Evolutionary conservation across 192 early-diverging fungal genomes (phyloP), one percentile per base, ranked within the genome.

Genomic region (Coemansia sp.): DNA sequence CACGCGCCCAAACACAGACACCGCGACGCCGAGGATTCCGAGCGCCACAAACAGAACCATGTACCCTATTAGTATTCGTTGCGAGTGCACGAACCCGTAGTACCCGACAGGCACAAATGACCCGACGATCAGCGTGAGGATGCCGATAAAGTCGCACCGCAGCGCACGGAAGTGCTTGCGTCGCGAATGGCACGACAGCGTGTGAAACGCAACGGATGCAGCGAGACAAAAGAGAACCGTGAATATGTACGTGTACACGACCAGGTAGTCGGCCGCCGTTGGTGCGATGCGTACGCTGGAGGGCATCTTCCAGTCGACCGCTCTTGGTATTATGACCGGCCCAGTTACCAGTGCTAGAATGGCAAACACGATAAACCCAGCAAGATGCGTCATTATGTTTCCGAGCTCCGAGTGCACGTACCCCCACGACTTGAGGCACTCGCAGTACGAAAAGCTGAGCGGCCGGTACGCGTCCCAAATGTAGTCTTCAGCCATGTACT

Each of bases 361-460:
- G 28, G 86, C 46, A 71, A 95, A 88, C 1, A 76, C 45, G 4
- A 87, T 10, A 2, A 87, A 73, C 4, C 93, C 96, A 9, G 90
- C 15, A 2, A 92, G 64, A 63, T 98, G 96, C 5, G 91, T 87
- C 82, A 90, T 88, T 40, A 98, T 91, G 70, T 98, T 98, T 31
- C 92, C 95, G 53, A 87, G 89, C 74, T 98, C 96, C 56, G 96
- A 95, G 64, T 98, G 95, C 30, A 95, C 72, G 68, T 92, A 95
- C 8, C 86, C 83, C 65, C 96, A 74, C 7, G 93, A 91, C 33
- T 75, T 68, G 18, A 91, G 37, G 67, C 95, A 98, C 57, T 84
- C 88, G 0, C 9, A 49, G 63, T 89, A 93, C 56, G 91, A 94
- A 40, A 86, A 77, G 23, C 82, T 83, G 55, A 89, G 84, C 20